Base-by-base conservation (phyloP, 2,329 filamentous ascomycete species). In the Didymella sp. region DNA sequence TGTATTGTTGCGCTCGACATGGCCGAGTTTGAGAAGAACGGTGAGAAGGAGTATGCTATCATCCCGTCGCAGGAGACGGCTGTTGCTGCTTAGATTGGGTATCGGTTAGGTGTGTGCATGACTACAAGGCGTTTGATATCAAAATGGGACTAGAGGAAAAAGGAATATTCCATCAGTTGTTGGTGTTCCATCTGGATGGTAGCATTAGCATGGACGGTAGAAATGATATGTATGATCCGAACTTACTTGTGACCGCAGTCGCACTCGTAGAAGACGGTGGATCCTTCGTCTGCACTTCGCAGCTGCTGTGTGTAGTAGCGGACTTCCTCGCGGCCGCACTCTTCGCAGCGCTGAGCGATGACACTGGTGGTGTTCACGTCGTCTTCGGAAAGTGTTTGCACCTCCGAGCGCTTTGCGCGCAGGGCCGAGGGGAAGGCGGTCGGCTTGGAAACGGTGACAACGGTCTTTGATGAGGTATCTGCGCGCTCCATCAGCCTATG, bases 1-100 rank as follows among this genome's bases (percentile, higher is more conserved):
- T 88, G 96, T 35, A 87, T 97, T 68, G 95, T 99, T 53, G 95
- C 95, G 41, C 82, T 99, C 64, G 95, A 99, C 77, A 99, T 99
- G 92, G 95, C 93, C 11, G 94, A 97, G 73, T 97, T 92, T 72
- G 95, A 99, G 82, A 92, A 90, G 81, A 90, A 87, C 66, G 90
- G 91, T 38, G 87, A 96, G 77, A 81, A 87, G 28, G 93, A 99
- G 75, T 99, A 99, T 81, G 95, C 95, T 43, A 84, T 96, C 71
- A 89, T 98, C 65, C 94, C 93, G 19, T 58, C 56, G 33, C 69
- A 75, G 38, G 64, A 61, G n/a, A 62, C 69, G 61, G 46, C 67
- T 42, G 54, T 74, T 46, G 69, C 56, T 19, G 73, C 69, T 37
- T 74, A 63, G 56, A 51, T 8, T 44, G 30, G 27, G 24, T 30